Evolutionary conservation across 495 filamentous ascomycete species (phyloP), one percentile per base, ranked within the genome.

Genomic region (Rostrohypoxylon terebratum): DNA sequence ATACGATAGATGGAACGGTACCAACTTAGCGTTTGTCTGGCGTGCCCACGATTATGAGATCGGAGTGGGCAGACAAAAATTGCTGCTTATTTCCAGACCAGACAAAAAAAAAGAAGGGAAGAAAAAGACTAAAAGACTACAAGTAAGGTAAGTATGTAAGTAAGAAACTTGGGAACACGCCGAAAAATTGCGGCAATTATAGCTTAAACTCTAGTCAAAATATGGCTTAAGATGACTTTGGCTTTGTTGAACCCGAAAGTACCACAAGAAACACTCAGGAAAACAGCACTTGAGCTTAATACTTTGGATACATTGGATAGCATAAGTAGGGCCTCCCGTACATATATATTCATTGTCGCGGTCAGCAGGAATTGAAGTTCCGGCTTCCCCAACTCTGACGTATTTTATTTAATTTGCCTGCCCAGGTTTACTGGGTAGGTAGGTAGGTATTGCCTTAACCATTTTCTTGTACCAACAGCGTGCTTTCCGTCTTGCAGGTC

Each of bases 281-380:
- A n/a, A n/a, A n/a, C n/a, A n/a, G n/a, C n/a, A n/a, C n/a, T n/a
- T n/a, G n/a, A n/a, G n/a, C n/a, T n/a, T n/a, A n/a, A 38, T 7
- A 38, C 34, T 38, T 28, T 28, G 2, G 28, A 28, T n/a, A n/a
- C n/a, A n/a, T 34, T 4, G 33, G 8, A 38, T 9, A 38, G 5
- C 51, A 28, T 54, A 54, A 28, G 28, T 31, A 33, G 53, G 11
- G 25, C 51, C 47, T 55, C 54, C 33, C 8, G 53, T 38, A 58
- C 3, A 20, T 18, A 55, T 31, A 18, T 34, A 23, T 55, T 16
- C 51, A 33, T 57, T 13, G 4, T 47, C 31, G 64, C 61, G 65
- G 66, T 69, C 66, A 74, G 71, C 71, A 74, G 71, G 58, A 69
- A 69, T 69, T 28, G 66, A 54, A 69, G 62, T 58, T 69, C 71